Evolutionary conservation across 192 early-diverging fungal genomes (phyloP), one percentile per base, ranked within the genome.

Genomic region (Globomyces pollinis-pini): DNA sequence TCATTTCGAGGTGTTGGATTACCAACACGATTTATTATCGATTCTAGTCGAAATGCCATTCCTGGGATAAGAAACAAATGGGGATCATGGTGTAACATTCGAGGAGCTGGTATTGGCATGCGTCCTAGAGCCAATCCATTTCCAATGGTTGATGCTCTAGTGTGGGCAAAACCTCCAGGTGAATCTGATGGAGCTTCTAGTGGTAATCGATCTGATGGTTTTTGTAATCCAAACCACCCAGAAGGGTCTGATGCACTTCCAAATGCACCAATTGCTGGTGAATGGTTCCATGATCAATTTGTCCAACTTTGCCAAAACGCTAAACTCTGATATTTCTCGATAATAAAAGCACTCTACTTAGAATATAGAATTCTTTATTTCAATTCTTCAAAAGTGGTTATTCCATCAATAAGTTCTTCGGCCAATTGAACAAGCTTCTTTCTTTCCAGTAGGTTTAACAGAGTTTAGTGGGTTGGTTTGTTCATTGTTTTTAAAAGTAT

Each of bases 221-320:
- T 47, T 50, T 63, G 62, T 42, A 65, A 44, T 12, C 63, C 47
- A n/a, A n/a, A 64, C 4, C 7, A 6, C 15, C 51, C 5, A 49
- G 51, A 55, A 49, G 53, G 60, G 45, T 12, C 8, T 0, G 65
- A 67, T 44, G 29, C 71, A 29, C 21, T 69, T 9, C 24, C 47
- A n/a, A 33, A 39, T n/a, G 71, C 71, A 32, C 71, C 71, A 38
- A 11, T 79, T 30, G 76, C 71, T 41, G 71, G 76, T 23, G 34
- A 29, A 1, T 73, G 76, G 71, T 73, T 79, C 73, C 50, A 73
- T 31, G 72, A 44, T 7, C 54, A 73, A 28, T 73, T 73, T 43
- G 50, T 43, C 24, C 61, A 65, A 66, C 57, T 73, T 16, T 4
- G 78, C 3, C 36, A 73, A 60, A 79, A 73, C 11, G 71, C 71